Conservation (phyloP, 202 grass and related monocot species). For the Cymbopogon flexuosus region DNA sequence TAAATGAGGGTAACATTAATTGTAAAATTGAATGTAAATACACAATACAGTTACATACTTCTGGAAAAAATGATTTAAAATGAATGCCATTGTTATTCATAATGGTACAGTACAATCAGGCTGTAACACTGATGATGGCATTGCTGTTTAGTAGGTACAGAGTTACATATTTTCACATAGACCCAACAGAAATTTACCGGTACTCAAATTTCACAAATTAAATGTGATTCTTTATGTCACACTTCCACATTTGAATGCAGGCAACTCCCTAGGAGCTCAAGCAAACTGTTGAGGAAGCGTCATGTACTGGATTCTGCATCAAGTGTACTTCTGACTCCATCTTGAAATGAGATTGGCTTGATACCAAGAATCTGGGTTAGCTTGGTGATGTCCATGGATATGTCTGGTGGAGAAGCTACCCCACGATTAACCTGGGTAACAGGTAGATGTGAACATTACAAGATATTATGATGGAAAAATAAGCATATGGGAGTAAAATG, state of each 20-base stretch:
- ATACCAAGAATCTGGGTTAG: constrained; percentile 59
- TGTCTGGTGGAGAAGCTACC: constrained; percentile 79
- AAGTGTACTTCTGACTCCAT: constrained; percentile 76
- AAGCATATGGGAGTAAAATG: not conserved
- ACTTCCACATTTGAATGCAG: constrained; percentile 21
- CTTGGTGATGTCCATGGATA: constrained; percentile 92
- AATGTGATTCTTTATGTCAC: not conserved
- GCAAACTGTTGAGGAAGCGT: constrained; percentile 10
- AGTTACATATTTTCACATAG: not conserved
- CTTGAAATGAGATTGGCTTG: constrained; percentile 57
- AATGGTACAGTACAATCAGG: constrained; percentile 19
- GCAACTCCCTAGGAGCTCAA: not conserved
- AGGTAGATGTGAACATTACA: not conserved
- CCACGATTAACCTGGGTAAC: constrained; percentile 63
- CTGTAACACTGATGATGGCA: not conserved
- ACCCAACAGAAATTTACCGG: not conserved
- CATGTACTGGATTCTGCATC: constrained; percentile 46
- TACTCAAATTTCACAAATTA: constrained; percentile 2
- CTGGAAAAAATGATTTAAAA: not conserved
- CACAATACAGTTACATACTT: not conserved
- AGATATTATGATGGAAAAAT: constrained; percentile 6
- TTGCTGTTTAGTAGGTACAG: not conserved
- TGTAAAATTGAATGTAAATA: constrained; percentile 3
- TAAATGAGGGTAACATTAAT: not conserved
- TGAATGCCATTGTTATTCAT: constrained; percentile 1